These are phyloP conservation scores for Nothomitra cinnamomea DNA, from an alignment of 2,329 filamentous ascomycete species.

Conservation along the genomic window DNA sequence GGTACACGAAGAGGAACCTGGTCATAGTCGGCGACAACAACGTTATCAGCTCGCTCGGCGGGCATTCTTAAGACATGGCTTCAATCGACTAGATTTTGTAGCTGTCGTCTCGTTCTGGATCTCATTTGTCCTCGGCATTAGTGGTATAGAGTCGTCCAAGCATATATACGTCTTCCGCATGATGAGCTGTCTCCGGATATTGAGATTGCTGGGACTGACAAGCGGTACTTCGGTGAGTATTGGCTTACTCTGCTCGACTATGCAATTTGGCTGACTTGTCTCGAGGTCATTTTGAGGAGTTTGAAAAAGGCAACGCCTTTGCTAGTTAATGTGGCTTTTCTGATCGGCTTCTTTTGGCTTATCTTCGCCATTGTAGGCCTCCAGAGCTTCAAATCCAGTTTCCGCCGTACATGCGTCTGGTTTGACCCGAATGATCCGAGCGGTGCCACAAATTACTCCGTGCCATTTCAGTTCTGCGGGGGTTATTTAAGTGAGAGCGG, in stretches of 20 bases:
- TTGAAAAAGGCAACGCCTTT: constrained; percentile 88
- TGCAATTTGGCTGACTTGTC: not conserved
- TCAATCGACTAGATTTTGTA: constrained; percentile 88
- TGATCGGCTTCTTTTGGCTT: constrained; percentile 95
- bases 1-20: constrained; percentile 35
- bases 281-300: constrained; percentile 80
- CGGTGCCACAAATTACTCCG: constrained; percentile 36
- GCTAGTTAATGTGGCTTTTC: constrained; percentile 79
- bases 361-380: constrained; percentile 93
- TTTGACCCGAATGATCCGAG: constrained; percentile 28
- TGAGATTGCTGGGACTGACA: constrained; percentile 79
- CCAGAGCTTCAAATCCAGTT: constrained; percentile 60
- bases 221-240: constrained; percentile 70
- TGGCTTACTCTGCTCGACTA: not conserved
- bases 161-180: constrained; percentile 88
- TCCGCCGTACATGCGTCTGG: constrained; percentile 31
- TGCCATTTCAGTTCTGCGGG: constrained; percentile 59
- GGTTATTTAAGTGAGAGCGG: constrained; percentile 52
- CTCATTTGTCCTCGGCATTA: constrained; percentile 56
- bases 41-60: constrained; percentile 73
- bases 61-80: constrained; percentile 85
- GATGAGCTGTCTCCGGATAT: constrained; percentile 85
- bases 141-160: constrained; percentile 47
- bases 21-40: constrained; percentile 59
- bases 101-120: constrained; percentile 95